Evolutionary conservation across 805 yeast genomes (phyloP), one percentile per base, ranked within the genome.

Genomic region (Candida argentea): DNA sequence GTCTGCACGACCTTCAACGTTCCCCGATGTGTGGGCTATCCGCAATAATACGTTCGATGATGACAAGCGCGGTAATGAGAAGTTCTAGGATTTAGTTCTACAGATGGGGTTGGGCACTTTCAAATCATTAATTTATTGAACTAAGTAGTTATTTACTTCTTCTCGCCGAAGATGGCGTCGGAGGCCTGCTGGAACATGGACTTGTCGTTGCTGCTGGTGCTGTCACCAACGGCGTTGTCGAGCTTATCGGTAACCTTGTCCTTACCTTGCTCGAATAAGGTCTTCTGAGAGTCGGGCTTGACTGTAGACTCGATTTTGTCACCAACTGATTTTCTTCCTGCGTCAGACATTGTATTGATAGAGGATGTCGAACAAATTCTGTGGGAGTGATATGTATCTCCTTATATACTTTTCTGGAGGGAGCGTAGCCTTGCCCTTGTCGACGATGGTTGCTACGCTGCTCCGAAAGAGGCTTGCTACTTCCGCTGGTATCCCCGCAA

Each of bases 221-320:
- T 40, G 41, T 52, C 51, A 33, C 65, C 65, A 43, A 48, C 55
- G 33, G 46, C 42, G 38, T 50, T 48, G 50, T 61, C 67, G 22
- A 47, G 33, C 22, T 31, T 43, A 41, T 53, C 64, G 29, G 60
- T 48, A 27, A 57, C 53, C 34, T 44, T 44, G 51, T 61, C 67
- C 46, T 49, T 55, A 25, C 44, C 43, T 36, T 52, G 48, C 44
- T 57, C 65, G 15, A 44, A 35, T 29, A 57, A 47, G 25, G 56
- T 36, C 55, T 61, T 61, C 43, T 58, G 52, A 31, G 56, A 49
- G 45, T 61, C 61, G 43, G 67, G 67, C 45, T 48, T 59, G 19
- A 61, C 46, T 30, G 60, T 52, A 29, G 58, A 45, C 27, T 36
- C 29, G 33, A 56, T 43, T 43, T 61, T 61, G 46, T 57, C 65